These are phyloP conservation scores for Syzygium aqueum DNA, from an alignment of 345 rosid genomes.

Conservation along the genomic window DNA sequence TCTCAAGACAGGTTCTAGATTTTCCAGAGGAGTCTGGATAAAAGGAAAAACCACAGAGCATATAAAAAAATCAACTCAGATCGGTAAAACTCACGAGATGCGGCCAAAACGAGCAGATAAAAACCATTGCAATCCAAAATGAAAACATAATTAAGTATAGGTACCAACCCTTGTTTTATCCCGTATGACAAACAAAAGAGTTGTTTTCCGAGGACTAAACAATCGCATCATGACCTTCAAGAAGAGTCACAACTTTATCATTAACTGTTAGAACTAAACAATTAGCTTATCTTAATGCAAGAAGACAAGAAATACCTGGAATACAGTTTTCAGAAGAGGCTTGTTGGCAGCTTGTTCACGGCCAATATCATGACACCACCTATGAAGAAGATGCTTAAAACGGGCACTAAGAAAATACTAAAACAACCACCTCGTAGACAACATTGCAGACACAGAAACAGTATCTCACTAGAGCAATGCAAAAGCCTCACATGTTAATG, in stretches of 20 bases:
- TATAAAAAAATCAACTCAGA: not conserved
- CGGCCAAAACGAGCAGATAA: not conserved
- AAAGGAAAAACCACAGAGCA: constrained; percentile 7
- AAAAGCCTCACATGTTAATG: constrained; percentile 81
- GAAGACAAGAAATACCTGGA: constrained; percentile 52
- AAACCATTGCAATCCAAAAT: not conserved
- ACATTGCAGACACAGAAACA: not conserved
- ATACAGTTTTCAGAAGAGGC: constrained; percentile 95
- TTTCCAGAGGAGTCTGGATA: constrained; percentile 83
- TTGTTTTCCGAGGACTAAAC: constrained; percentile 98
- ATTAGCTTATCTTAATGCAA: constrained; percentile 4
- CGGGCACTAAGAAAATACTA: not conserved
- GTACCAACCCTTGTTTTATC: constrained; percentile 84
- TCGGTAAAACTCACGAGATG: not conserved
- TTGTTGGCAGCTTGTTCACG: constrained; percentile 99
- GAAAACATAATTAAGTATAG: not conserved
- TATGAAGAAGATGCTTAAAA: constrained; percentile 17
- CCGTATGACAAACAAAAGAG: constrained; percentile 96
- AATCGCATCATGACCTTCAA: constrained; percentile 98
- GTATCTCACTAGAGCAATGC: not conserved
- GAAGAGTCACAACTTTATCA: constrained; percentile 10
- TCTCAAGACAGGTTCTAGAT: constrained; percentile 86
- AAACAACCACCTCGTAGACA: not conserved
- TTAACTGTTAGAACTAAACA: not conserved
- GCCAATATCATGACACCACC: constrained; percentile 99